A percentile compares a stretch with the other conserved stretches of the same genome.
Evolutionary conservation across 768 basidiomycete species (phyloP).

Genomic region (Chalciporus chontae): DNA sequence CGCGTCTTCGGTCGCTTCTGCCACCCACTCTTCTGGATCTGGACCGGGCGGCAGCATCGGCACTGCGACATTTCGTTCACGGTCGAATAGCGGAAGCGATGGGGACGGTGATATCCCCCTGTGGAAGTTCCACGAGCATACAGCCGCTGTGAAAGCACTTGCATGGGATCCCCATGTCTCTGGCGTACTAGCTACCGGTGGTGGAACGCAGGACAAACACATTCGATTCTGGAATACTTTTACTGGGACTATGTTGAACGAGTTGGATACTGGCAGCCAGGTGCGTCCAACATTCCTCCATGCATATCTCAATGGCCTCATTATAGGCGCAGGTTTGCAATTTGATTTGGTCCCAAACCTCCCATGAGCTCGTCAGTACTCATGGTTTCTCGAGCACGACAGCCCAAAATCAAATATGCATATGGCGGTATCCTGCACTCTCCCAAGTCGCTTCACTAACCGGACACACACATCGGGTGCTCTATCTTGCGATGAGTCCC

Average conservation of each 20-base stretch:
- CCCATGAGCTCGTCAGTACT: constrained; percentile 96
- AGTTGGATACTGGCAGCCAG: constrained; percentile 95
- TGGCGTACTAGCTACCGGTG: constrained; percentile 89
- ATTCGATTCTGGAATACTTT: constrained; percentile 96
- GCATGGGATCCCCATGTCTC: constrained; percentile 97
- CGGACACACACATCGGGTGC: constrained; percentile 91
- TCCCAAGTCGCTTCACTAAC: constrained; percentile 93
- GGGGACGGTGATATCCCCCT: constrained; percentile 59
- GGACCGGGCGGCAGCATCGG: constrained; percentile 28
- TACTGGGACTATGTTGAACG: constrained; percentile 79
- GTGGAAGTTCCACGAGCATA: constrained; percentile 96
- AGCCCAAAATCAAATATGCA: constrained; percentile 94
- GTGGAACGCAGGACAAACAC: constrained; percentile 98
- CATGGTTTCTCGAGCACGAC: constrained; percentile 94
- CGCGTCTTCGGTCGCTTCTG: constrained; percentile 26
- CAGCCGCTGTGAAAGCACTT: constrained; percentile 95
- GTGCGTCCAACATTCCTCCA: constrained; percentile 35
- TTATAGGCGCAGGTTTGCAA: constrained; percentile 78
- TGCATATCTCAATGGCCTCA: constrained; percentile 3
- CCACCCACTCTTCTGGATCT: constrained; percentile 24
- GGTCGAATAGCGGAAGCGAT: constrained; percentile 27
- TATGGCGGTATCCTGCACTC: constrained; percentile 91
- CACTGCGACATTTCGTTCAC: constrained; percentile 18
- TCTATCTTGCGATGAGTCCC: constrained; percentile 96
- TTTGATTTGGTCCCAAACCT: constrained; percentile 92